Evolutionary conservation across 352 stramenopile genomes (phyloP), one percentile per base, ranked within the genome.

Genomic region (Globisporangium irregulare): DNA sequence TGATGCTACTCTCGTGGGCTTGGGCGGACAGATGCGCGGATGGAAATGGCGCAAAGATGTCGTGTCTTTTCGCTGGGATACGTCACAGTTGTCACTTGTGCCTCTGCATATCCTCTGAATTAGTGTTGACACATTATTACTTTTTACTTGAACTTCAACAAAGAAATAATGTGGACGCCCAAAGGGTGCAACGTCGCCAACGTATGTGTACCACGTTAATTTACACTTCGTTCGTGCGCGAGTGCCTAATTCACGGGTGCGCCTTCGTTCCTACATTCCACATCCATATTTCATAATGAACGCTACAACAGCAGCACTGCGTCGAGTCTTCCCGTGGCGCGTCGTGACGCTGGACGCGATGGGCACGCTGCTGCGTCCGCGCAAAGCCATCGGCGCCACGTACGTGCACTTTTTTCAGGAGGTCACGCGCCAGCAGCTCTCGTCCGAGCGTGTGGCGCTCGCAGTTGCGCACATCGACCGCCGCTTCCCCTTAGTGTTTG

Each of bases 261-360:
- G 4, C 29, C 29, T 32, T 32, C 29, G 4, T 32, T 32, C 29
- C 36, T 46, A 12, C 38, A 46, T 32, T 54, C 56, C 20, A 15
- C 58, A 63, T 51, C 50, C 27, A 32, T 32, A 32, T 32, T 32
- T n/a, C 7, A 38, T 43, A 58, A 66, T 66, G 46, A 32, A 38
- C 32, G 7, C 9, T 22, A 8, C 7, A 18, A 27, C 29, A 24
- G 15, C 15, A 59, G 7, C 10, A n/a, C 41, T 43, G 54, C 38
- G 59, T 15, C 56, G 22, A 36, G n/a, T 48, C 22, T 15, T 69
- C 18, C 36, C 62, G 12, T 81, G 70, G 71, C 68, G 74, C 43
- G 79, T 68, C 53, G 73, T 90, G 53, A 92, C 86, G 61, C 70
- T 94, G 48, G 87, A 94, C 66, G 84, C 79, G 34, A 94, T 82